Evolutionary conservation across 306 rosid species (phyloP), one percentile per base, ranked within the genome.

Genomic region (Astragalus glycyphyllos): DNA sequence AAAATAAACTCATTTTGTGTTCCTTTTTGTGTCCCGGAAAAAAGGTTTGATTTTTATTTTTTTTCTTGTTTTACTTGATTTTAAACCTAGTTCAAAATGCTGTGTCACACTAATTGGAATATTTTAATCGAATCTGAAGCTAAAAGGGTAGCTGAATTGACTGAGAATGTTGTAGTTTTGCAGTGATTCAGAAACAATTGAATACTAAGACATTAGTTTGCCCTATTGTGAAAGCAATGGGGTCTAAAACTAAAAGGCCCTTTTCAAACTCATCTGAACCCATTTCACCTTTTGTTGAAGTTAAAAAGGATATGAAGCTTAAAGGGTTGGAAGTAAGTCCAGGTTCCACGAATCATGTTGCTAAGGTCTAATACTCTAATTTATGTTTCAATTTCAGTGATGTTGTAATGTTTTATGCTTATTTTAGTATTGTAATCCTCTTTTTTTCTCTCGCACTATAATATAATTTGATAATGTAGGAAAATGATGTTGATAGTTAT

Each of bases 291-390:
- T 54, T 77, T 54, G 42, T 26, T 46, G 74, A 76, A 74, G 78
- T 78, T 41, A 68, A 78, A 63, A 82, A 79, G 58, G 79, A 71
- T 55, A 61, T 48, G 67, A 82, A 72, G 67, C 74, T 55, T 77
- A 79, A 82, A 69, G 83, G 78, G 56, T 68, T 82, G 78, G 70
- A 58, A 55, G 31, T 81, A 29, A 82, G 57, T 48, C 57, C 78
- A 23, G 57, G 11, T 83, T 77, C 81, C 72, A 69, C 74, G 35
- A 64, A 82, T 57, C 67, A 51, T 58, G 14, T 58, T 67, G 51
- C 68, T 41, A 58, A 88, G 96, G 91, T 90, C 58, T 65, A 26
- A 60, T 76, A 96, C 89, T 90, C 58, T 65, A 26, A 60, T 76
- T 68, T 17, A 65, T 58, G 5, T 65, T 71, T 56, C 35, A 32